Base-by-base conservation (phyloP, 441 rosid genomes). In the Isatis lusitanica region DNA sequence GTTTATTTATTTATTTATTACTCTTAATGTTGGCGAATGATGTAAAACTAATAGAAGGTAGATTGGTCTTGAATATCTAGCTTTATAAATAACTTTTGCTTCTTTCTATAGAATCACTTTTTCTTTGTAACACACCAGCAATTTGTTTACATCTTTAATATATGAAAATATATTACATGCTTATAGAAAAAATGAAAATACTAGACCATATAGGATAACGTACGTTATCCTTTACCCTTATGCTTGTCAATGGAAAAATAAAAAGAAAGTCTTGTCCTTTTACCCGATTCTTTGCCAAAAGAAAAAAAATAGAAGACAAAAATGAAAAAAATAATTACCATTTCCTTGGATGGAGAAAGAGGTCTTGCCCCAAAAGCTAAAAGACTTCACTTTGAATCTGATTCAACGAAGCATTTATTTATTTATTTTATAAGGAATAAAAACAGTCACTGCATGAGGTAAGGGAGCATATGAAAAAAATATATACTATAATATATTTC, bases 361-460 rank as follows among this genome's bases (percentile, higher is more conserved):
- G 44, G 44, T 33, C n/a, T 26, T 63, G 67, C 40, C n/a, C 53
- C 53, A 48, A 70, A 71, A 61, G 60, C 38, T 43, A 51, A 30
- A 18, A 60, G n/a, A n/a, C 10, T 61, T 28, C 42, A 39, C 75
- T 71, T 71, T 51, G 70, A 64, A 73, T 73, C 71, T 65, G 77
- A 73, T 73, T 73, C 77, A 65, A 2, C 46, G 64, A 72, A 71
- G 28, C 58, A 64, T 53, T 60, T 48, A 47, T 21, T 60, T 48
- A 47, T 21, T 51, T 40, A 30, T 51, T 35, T 56, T 73, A 28
- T n/a, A 4, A 53, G 36, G 38, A 24, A 63, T 6, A 13, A 58
- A 63, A 61, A 40, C 15, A 55, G 59, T 44, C 16, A 64, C 57
- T 64, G 58, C 71, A 35, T 73, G 42, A 11, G 64, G 33, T 55